These are phyloP conservation scores for Eucalyptus dawsonii DNA, from an alignment of 345 rosid genomes.

Conservation along the genomic window DNA sequence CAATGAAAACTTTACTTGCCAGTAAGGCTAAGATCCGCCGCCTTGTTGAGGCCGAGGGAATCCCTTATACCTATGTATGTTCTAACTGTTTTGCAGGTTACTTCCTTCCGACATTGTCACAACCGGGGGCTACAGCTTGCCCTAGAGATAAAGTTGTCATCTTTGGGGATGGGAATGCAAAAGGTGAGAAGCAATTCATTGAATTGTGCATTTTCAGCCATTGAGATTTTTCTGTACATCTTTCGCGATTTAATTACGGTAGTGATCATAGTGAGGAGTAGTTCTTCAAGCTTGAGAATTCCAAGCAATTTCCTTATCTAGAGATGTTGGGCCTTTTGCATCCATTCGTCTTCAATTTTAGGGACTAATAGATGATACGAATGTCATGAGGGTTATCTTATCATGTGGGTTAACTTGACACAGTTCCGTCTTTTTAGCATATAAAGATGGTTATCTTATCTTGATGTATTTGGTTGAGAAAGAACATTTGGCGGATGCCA, in stretches of 20 bases:
- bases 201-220: background rate
- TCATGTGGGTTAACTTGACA: background rate
- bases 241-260: background rate
- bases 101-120: background rate
- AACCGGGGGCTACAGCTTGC: background rate
- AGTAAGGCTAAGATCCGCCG: background rate
- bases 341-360: background rate
- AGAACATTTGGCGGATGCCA: background rate
- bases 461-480: background rate
- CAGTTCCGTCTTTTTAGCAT: background rate
- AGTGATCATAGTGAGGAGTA: background rate
- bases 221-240: background rate
- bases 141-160: background rate
- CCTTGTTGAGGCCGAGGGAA: background rate
- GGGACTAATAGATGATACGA: background rate
- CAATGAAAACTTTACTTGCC: background rate
- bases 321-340: background rate
- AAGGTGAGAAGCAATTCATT: background rate
- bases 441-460: background rate
- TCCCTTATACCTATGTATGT: background rate
- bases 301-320: background rate
- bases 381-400: background rate
- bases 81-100: background rate
- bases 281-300: background rate
- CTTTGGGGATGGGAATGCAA: slow-evolving; percentile 1